Percentiles rank a stretch among this genome's conserved stretches.
Conservation (phyloP, 495 filamentous ascomycete species). For the Hypoxylon subgilvum region DNA sequence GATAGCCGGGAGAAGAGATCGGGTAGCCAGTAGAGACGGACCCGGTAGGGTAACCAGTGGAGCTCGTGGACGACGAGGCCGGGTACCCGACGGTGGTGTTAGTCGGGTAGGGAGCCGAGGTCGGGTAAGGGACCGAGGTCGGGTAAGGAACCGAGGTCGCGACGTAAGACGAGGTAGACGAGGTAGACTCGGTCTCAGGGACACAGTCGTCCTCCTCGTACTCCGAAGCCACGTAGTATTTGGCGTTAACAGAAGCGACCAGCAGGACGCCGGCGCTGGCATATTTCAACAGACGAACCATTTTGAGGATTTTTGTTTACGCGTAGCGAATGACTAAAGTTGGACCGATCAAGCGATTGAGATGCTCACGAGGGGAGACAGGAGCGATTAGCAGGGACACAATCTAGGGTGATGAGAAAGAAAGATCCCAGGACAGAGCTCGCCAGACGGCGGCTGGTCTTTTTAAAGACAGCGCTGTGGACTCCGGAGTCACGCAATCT, state of each 20-base stretch:
- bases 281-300: slow-evolving; percentile 44
- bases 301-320: slow-evolving; percentile 29
- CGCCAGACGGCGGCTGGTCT: slow-evolving; percentile 8
- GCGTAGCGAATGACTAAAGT: slow-evolving; percentile 43
- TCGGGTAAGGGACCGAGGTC: no score
- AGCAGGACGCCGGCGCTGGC: slow-evolving; percentile 40
- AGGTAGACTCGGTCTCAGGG: slow-evolving; percentile 14
- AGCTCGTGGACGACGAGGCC: slow-evolving; percentile 9
- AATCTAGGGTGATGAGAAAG: slow-evolving; percentile 29
- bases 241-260: slow-evolving; percentile 38
- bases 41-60: slow-evolving; percentile 19
- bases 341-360: slow-evolving; percentile 30
- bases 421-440: neutral
- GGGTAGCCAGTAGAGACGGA: neutral
- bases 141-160: neutral
- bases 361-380: slow-evolving; percentile 14
- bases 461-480: slow-evolving; percentile 19
- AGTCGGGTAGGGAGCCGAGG: slow-evolving; percentile 17
- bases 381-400: slow-evolving; percentile 22
- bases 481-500: slow-evolving; percentile 7
- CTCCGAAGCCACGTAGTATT: slow-evolving; percentile 7
- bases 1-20: slow-evolving; percentile 23
- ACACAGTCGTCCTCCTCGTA: slow-evolving; percentile 33
- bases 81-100: slow-evolving; percentile 27
- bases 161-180: slow-evolving; percentile 6